phyloP scores from a whole-genome alignment of 306 rosid species.

The Quercus robur region DNA sequence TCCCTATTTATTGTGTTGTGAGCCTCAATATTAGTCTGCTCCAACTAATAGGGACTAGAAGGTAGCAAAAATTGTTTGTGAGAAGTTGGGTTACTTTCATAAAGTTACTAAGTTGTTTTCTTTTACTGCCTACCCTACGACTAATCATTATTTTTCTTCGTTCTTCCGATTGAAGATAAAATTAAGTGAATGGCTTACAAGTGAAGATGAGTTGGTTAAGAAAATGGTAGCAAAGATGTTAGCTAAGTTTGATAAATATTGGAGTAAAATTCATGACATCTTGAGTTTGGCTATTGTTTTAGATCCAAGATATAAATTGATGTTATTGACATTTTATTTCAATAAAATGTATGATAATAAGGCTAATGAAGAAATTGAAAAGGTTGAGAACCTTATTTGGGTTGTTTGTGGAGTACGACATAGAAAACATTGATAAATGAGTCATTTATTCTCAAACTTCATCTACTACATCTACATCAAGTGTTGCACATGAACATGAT shows the following conservation, averaged over 20 bases:
- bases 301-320: neutral
- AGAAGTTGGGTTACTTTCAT: neutral
- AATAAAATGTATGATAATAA: neutral
- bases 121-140: neutral
- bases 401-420: too few species aligned
- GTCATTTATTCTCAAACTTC: too few species aligned
- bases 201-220: neutral
- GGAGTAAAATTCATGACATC: neutral
- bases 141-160: neutral
- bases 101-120: neutral
- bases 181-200: neutral
- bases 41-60: neutral
- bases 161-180: neutral
- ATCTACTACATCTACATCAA: too few species aligned
- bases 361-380: too few species aligned
- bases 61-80: neutral
- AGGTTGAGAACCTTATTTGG: too few species aligned
- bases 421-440: too few species aligned
- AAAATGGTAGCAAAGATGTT: neutral
- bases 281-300: neutral
- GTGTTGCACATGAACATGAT: too few species aligned
- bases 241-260: neutral
- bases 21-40: neutral
- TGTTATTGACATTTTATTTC: neutral
- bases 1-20: too few species aligned